phyloP scores from a whole-genome alignment of 2,329 filamentous ascomycete species.

The Pestalotiopsis sp. region DNA sequence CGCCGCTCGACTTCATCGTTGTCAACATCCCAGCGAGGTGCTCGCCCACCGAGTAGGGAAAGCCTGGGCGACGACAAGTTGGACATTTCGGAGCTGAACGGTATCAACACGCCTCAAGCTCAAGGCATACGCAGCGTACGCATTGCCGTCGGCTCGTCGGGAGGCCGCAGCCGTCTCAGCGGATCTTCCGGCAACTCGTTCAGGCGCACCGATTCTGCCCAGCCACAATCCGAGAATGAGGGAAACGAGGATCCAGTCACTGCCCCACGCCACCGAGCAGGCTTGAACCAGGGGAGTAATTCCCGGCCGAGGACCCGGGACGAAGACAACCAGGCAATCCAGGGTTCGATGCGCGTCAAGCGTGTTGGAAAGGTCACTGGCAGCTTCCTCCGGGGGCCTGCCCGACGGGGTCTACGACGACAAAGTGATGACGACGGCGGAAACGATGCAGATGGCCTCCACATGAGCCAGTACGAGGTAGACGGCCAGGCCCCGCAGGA shows the following conservation, averaged over 20 bases:
- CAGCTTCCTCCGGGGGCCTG: slow-evolving; percentile 78
- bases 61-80: slow-evolving; percentile 42
- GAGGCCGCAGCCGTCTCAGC: slow-evolving; percentile 37
- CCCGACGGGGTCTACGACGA: slow-evolving; percentile 70
- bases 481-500: slow-evolving; percentile 40
- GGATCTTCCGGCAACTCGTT: slow-evolving; percentile 38
- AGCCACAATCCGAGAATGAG: slow-evolving; percentile 43
- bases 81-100: slow-evolving; percentile 33
- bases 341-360: slow-evolving; percentile 78
- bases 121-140: slow-evolving; percentile 55
- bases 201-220: slow-evolving; percentile 32
- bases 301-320: slow-evolving; percentile 54
- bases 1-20: slow-evolving; percentile 54
- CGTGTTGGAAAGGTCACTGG: slow-evolving; percentile 74
- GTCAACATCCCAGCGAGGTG: slow-evolving; percentile 35
- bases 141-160: slow-evolving; percentile 55
- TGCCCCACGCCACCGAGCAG: slow-evolving; percentile 46
- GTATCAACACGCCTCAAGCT: slow-evolving; percentile 54
- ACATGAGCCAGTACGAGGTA: slow-evolving; percentile 43
- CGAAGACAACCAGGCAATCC: slow-evolving; percentile 66
- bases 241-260: slow-evolving; percentile 51
- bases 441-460: slow-evolving; percentile 41
- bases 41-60: slow-evolving; percentile 43
- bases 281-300: slow-evolving; percentile 52
- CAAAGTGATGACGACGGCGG: slow-evolving; percentile 68